Evolutionary conservation across 1,139 yeast genomes (phyloP), one percentile per base, ranked within the genome.

Genomic region (Yamadazyma siamensis): DNA sequence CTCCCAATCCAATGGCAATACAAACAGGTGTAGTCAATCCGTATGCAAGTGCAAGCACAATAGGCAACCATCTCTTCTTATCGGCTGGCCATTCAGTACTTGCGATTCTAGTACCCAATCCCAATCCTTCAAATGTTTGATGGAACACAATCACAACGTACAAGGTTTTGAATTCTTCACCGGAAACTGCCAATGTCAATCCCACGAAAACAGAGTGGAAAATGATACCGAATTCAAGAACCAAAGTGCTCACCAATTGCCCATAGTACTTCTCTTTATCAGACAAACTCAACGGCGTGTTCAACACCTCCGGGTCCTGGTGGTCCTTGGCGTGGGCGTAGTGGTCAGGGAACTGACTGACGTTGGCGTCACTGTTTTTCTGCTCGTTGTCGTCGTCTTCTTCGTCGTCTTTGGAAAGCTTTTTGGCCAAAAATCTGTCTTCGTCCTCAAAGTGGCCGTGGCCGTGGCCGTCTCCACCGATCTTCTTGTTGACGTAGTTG

Each of bases 111-210:
- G 95, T 75, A 32, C 96, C 96, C 47, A 88, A 69, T 46, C 96
- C 96, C 33, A 88, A 68, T 34, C 96, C 96, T 65, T 88, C 96
- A 55, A 88, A 88, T 63, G 83, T 72, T 61, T 88, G 96, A 60
- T 88, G 96, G 74, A 88, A 88, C 3, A 84, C 80, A 33, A 88
- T 58, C 12, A 87, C 96, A 45, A 82, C 72, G 57, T 84, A 88
- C 30, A 88, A 65, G 3, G 88, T 75, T 31, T 65, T 72, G 54
- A 86, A 87, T 53, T 86, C 95, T 12, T 69, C 75, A 19, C 84
- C 79, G 10, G 86, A 71, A 13, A 78, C 78, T 3, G 91, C 87
- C 35, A 85, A 63, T 0, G 89, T 70, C 29, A 85, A 63, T 23
- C 95, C 95, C 30, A 84, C 73, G 52, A 85, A 80, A 2, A 84